Evolutionary conservation across 2,329 filamentous ascomycete genomes (phyloP).

Genomic region (Mycocentrospora acerina): DNA sequence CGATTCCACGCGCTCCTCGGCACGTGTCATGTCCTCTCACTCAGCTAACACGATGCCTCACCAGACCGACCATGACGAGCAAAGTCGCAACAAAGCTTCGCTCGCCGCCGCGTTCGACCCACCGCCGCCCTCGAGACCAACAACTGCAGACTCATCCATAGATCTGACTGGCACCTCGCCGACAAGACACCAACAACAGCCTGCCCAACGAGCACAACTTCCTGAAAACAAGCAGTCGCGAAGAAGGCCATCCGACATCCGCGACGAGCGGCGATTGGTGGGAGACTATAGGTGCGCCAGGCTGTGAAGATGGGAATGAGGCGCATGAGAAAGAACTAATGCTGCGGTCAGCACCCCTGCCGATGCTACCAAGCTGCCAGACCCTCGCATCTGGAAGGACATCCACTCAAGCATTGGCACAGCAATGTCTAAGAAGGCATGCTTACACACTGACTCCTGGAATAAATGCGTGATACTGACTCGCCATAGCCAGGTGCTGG

Average conservation of each 20-base stretch:
- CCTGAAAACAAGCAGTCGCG: not conserved
- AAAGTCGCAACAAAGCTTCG: not conserved
- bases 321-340: slow-evolving; percentile 7
- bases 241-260: not conserved
- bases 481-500: slow-evolving; percentile 13
- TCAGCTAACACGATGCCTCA: slow-evolving; percentile 18
- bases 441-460: not conserved
- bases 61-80: slow-evolving; percentile 24
- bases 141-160: not conserved
- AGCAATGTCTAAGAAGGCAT: slow-evolving; percentile 2
- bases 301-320: not conserved
- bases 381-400: slow-evolving; percentile 1
- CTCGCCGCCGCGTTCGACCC: slow-evolving; percentile 1
- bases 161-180: not conserved
- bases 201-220: not conserved
- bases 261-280: slow-evolving; percentile 16
- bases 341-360: slow-evolving; percentile 11
- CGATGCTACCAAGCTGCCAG: slow-evolving; percentile 18
- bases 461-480: slow-evolving; percentile 5
- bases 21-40: not conserved
- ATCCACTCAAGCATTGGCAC: too few species aligned
- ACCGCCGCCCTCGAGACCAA: not conserved
- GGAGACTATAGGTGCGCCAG: slow-evolving; percentile 16
- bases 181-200: not conserved
- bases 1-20: not conserved